Evolutionary conservation across 2,329 filamentous ascomycete genomes (phyloP).

Genomic region (Cytospora schulzeri): DNA sequence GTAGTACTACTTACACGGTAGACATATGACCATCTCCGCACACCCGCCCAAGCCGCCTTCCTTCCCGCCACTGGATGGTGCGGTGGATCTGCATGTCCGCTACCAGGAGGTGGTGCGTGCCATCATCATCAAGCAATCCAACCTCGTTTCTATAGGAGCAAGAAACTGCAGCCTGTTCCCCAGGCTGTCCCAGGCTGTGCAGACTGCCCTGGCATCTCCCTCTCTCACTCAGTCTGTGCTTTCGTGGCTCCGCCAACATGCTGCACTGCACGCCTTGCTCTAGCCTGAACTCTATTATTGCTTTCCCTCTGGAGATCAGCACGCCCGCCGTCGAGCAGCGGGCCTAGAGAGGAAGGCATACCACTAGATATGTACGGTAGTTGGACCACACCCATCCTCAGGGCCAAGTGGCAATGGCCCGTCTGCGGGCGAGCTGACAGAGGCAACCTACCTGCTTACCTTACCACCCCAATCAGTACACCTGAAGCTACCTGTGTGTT

Average conservation of each 20-base stretch:
- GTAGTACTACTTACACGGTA: not conserved
- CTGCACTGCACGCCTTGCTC: slow-evolving; percentile 18
- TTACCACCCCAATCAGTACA: not conserved
- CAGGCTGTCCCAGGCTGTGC: slow-evolving; percentile 4
- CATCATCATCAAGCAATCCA: slow-evolving; percentile 2
- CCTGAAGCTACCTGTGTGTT: slow-evolving; percentile 10
- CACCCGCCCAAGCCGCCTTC: slow-evolving; percentile 3
- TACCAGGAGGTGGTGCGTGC: slow-evolving; percentile 17
- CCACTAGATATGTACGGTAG: not conserved
- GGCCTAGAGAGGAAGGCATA: not conserved
- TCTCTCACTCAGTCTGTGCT: slow-evolving; percentile 3
- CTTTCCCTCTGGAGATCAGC: not conserved
- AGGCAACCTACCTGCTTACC: not conserved
- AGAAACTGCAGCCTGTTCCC: slow-evolving; percentile 4
- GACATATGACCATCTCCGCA: slow-evolving; percentile 3
- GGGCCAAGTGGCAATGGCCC: slow-evolving; percentile 17
- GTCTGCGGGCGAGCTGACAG: not conserved
- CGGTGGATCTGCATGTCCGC: slow-evolving; percentile 5
- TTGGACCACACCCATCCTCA: slow-evolving; percentile 4
- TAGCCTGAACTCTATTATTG: slow-evolving; percentile 23
- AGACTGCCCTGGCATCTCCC: not conserved
- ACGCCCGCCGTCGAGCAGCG: not conserved
- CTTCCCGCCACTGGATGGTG: slow-evolving; percentile 8
- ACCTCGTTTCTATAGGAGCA: slow-evolving; percentile 1
- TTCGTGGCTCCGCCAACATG: slow-evolving; percentile 18